These are phyloP conservation scores for Rhizophora apiculata DNA, from an alignment of 345 rosid species.

Conservation along the genomic window DNA sequence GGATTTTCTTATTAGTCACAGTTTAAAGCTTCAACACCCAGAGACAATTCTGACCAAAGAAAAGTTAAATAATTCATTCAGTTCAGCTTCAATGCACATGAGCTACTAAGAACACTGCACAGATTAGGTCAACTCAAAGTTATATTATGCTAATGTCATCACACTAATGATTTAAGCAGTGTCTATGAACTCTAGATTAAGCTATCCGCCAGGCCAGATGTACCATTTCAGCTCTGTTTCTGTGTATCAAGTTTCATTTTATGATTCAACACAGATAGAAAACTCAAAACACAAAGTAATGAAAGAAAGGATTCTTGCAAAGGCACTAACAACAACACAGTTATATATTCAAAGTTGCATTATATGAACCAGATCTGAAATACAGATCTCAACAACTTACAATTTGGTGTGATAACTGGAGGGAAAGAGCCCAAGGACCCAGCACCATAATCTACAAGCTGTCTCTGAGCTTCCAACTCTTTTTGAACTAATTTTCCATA, in stretches of 20 bases:
- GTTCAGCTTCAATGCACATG: too few species aligned
- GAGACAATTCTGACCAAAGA: too few species aligned
- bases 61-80: too few species aligned
- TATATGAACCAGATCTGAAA: not conserved
- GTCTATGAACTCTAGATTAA: not conserved
- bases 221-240: not conserved
- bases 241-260: not conserved
- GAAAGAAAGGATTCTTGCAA: not conserved
- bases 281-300: conserved; percentile 2
- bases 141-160: too few species aligned
- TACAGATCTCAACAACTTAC: conserved; percentile 48
- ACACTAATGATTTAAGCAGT: not conserved
- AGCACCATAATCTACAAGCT: conserved; percentile 93
- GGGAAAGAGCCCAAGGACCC: conserved; percentile 78
- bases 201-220: not conserved
- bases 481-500: conserved; percentile 91
- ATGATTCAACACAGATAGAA: not conserved
- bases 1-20: too few species aligned
- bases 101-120: too few species aligned
- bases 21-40: too few species aligned
- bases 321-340: conserved; percentile 1
- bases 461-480: conserved; percentile 90
- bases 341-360: not conserved
- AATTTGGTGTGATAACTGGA: conserved; percentile 57
- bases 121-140: too few species aligned